phyloP scores from a whole-genome alignment of 2,329 filamentous ascomycete species.

The Trichophyton schoenleinii region DNA sequence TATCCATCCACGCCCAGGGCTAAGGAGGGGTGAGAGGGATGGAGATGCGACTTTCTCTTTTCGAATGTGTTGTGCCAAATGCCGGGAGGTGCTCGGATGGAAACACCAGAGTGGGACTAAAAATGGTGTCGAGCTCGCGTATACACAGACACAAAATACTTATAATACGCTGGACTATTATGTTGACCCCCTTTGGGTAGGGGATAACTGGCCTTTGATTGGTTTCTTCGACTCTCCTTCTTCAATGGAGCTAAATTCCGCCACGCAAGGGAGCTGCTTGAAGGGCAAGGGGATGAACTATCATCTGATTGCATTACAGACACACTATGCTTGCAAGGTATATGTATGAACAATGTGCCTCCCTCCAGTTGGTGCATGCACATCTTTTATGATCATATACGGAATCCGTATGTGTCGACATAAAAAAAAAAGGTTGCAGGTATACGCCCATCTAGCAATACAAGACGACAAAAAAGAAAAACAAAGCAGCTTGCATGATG shows the following conservation, averaged over 20 bases:
- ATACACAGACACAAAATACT: background rate
- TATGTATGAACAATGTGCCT: too few relatives aligned
- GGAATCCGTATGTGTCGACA: background rate
- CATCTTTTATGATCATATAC: background rate
- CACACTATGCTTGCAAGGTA: background rate
- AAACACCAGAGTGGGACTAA: background rate
- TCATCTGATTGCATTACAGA: conserved; percentile 1
- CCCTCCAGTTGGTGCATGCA: background rate
- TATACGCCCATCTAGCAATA: too few relatives aligned
- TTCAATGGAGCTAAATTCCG: background rate
- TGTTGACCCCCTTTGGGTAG: background rate
- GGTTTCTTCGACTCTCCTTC: background rate
- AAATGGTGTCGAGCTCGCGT: background rate
- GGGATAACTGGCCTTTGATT: background rate
- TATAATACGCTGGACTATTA: background rate
- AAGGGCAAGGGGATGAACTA: background rate
- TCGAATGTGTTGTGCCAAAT: conserved; percentile 1
- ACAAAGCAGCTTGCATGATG: background rate
- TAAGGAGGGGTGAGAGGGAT: background rate
- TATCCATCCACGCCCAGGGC: background rate
- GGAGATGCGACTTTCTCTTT: background rate
- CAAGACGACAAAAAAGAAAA: background rate
- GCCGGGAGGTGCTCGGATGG: background rate
- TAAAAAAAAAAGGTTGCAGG: background rate
- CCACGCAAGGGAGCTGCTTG: background rate